Percentiles rank a stretch among this genome's conserved stretches.
Evolutionary conservation across 148 eudicot genomes (phyloP).

Genomic region (Oxyria digyna): DNA sequence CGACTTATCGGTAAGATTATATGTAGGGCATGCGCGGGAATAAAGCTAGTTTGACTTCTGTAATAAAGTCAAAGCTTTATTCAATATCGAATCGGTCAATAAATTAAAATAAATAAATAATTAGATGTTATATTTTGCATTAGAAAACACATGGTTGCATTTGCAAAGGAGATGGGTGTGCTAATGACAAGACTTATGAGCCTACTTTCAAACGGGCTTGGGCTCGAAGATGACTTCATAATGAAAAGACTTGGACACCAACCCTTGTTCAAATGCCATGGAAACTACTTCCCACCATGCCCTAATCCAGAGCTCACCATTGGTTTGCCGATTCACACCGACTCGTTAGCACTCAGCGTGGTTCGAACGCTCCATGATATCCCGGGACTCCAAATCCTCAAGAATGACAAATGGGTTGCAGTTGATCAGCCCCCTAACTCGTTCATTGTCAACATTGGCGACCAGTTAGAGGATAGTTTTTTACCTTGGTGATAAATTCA

Average conservation of each 20-base stretch:
- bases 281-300: constrained; percentile 41
- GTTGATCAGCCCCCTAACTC: constrained; percentile 35
- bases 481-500: not conserved
- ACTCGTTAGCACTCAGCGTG: constrained; percentile 36
- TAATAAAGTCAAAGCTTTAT: no score
- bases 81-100: no score
- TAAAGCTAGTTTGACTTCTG: no score
- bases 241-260: constrained; percentile 9
- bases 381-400: constrained; percentile 28
- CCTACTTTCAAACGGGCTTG: constrained; percentile 21
- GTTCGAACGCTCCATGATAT: constrained; percentile 27
- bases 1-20: not conserved
- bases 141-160: constrained; percentile 4
- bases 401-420: constrained; percentile 22
- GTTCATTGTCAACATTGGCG: constrained; percentile 33
- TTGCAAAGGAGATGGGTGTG: constrained; percentile 18
- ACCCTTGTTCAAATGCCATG: constrained; percentile 18
- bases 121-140: no score
- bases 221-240: constrained; percentile 13
- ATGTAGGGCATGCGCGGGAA: not conserved
- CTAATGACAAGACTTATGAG: constrained; percentile 15
- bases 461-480: constrained; percentile 21
- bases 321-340: constrained; percentile 35
- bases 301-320: constrained; percentile 40
- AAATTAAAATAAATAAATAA: no score